phyloP scores from a whole-genome alignment of 2,329 filamentous ascomycete species.

The Fusarium sp. region DNA sequence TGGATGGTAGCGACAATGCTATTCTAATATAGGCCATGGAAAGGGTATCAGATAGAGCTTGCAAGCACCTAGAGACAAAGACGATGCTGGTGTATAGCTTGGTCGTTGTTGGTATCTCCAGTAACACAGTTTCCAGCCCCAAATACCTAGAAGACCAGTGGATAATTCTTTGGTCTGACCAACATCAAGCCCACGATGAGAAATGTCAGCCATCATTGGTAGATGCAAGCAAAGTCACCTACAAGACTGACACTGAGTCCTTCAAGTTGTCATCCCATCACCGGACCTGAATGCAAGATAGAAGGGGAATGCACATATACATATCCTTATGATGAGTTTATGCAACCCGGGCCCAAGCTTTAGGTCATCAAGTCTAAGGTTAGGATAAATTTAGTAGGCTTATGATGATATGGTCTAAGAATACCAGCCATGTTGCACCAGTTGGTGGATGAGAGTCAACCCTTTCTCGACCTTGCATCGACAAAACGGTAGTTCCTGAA shows the following conservation, averaged over 20 bases:
- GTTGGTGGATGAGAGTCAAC: background rate
- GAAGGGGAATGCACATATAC: background rate
- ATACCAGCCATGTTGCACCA: background rate
- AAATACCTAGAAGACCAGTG: background rate
- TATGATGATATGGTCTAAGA: background rate
- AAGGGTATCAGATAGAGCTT: background rate
- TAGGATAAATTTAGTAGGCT: background rate
- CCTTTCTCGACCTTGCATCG: background rate
- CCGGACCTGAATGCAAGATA: background rate
- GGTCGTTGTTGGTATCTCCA: background rate
- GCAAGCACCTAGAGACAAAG: background rate
- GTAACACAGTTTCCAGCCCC: background rate
- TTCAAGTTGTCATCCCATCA: background rate
- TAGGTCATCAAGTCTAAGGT: too few species aligned
- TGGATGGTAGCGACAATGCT: accelerated
- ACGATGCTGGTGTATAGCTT: background rate
- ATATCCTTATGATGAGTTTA: background rate
- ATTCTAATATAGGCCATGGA: background rate
- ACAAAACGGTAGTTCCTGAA: background rate
- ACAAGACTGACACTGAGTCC: background rate
- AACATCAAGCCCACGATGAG: background rate
- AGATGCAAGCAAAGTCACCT: background rate
- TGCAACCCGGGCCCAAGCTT: background rate
- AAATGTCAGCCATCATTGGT: background rate
- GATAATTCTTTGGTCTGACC: accelerated